These are phyloP conservation scores for Teratosphaeria nubilosa DNA, from an alignment of 2,329 filamentous ascomycete species.

Conservation along the genomic window DNA sequence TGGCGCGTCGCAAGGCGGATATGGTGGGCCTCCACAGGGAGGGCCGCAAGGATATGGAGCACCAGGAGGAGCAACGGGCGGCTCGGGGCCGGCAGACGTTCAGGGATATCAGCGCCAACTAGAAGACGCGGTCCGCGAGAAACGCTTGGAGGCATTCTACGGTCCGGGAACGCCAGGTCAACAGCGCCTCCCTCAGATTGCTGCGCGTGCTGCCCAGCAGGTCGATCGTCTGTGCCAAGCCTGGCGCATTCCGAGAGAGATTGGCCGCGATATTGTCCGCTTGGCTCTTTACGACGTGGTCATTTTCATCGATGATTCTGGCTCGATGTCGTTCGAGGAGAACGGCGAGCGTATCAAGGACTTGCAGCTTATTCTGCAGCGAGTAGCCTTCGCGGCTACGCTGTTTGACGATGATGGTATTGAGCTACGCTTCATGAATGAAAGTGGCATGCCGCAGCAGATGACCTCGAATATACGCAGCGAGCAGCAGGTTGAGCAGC, in stretches of 20 bases:
- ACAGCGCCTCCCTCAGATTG: conserved; percentile 37
- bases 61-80: conserved; percentile 22
- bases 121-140: conserved; percentile 49
- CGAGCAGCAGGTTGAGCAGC: conserved; percentile 47
- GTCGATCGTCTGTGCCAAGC: conserved; percentile 46
- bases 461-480: conserved; percentile 45
- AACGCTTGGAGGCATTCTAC: conserved; percentile 49
- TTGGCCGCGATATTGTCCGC: conserved; percentile 54
- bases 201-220: conserved; percentile 38
- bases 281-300: conserved; percentile 53
- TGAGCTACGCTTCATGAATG: conserved; percentile 61
- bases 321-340: conserved; percentile 60
- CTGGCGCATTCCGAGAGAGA: conserved; percentile 48
- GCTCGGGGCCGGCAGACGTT: conserved; percentile 32
- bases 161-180: conserved; percentile 43
- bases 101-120: conserved; percentile 48
- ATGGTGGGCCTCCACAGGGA: conserved; percentile 24
- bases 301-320: conserved; percentile 58
- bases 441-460: conserved; percentile 36
- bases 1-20: conserved; percentile 20
- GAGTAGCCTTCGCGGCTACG: conserved; percentile 54
- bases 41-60: conserved; percentile 25
- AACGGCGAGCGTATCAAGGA: conserved; percentile 57
- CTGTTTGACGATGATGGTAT: conserved; percentile 63
- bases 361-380: conserved; percentile 52